Percentiles rank a stretch among this genome's conserved stretches.
These are phyloP conservation scores for Bjerkandera adusta DNA, from an alignment of 1,284 basidiomycete genomes.

Conservation along the genomic window DNA sequence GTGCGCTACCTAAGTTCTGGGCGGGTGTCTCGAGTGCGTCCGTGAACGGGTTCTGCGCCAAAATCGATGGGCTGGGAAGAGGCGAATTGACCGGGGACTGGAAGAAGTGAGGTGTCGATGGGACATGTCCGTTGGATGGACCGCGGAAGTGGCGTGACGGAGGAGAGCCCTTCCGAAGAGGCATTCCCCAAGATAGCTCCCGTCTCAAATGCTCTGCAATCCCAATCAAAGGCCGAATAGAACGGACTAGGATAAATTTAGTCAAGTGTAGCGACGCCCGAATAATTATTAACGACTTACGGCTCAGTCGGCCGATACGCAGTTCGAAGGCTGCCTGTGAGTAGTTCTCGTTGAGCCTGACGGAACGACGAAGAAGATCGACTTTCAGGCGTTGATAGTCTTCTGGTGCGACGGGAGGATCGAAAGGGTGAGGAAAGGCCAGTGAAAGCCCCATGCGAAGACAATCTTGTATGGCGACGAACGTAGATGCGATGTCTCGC, in stretches of 20 bases:
- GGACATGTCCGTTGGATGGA: constrained; percentile 12
- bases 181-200: constrained; percentile 46
- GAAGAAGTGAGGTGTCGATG: constrained; percentile 7
- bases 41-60: constrained; percentile 21
- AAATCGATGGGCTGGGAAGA: constrained; percentile 14
- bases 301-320: constrained; percentile 42
- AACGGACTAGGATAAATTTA: constrained; percentile 34
- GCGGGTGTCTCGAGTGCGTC: constrained; percentile 31
- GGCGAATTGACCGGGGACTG: constrained; percentile 10
- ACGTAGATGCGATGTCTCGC: constrained; percentile 36
- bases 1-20: constrained; percentile 33
- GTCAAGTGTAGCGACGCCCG: constrained; percentile 5
- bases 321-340: constrained; percentile 48
- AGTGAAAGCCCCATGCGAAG: constrained; percentile 34
- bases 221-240: constrained; percentile 43
- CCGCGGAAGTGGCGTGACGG: neutral
- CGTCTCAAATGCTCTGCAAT: constrained; percentile 44
- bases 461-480: constrained; percentile 35
- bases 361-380: constrained; percentile 36
- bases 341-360: constrained; percentile 41
- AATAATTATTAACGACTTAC: constrained; percentile 27
- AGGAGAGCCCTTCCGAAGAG: constrained; percentile 22
- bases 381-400: constrained; percentile 27
- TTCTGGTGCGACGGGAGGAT: constrained; percentile 14
- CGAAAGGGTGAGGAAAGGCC: constrained; percentile 23